Evolutionary conservation across 495 filamentous ascomycete species (phyloP), one percentile per base, ranked within the genome.

Genomic region (Xylaria scruposa): DNA sequence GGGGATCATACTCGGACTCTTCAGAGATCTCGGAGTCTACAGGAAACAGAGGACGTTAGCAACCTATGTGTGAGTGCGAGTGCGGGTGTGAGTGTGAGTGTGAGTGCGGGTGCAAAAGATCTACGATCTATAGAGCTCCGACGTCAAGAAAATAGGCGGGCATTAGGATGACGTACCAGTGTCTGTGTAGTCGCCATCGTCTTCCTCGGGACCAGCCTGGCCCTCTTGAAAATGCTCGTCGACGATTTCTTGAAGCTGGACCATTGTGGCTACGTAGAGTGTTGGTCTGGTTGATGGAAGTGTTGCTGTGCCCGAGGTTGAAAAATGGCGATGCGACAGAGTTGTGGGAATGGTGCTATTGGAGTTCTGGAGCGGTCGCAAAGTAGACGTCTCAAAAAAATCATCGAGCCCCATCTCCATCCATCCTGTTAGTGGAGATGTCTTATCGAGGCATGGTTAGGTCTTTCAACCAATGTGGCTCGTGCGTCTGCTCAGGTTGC

Each of bases 191-290:
- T 95, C 93, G 62, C 91, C 91, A 53, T 95, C 94, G 59, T 97
- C 92, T 74, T 96, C 91, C 71, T 91, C 90, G 71, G 83, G 84
- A 60, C 93, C 87, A 58, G 86, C 85, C 74, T 92, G 90, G 81
- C 93, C 92, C 76, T 91, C 82, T 78, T 89, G 84, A 86, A 98
- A 97, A 81, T 96, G 93, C 85, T 97, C 94, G 81, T 99, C 96
- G 73, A 95, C 90, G 79, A 99, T 95, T 84, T 98, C 97, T 75
- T 90, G 91, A 74, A 99, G 93, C 83, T 97, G 92, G 80, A 99
- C 96, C 96, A 99, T 99, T 77, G 59, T 67, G 47, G 33, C 56
- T 61, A 26, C 70, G 19, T 24, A 29, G 15, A n/a, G 12, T 31
- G 19, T 42, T 60, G 26, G 26, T 54, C 19, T 47, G 21, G 19